A percentile compares a stretch with the other conserved stretches of the same genome.
Evolutionary conservation across 208 protist genomes (phyloP).

Genomic region (Crithidia brevicula): DNA sequence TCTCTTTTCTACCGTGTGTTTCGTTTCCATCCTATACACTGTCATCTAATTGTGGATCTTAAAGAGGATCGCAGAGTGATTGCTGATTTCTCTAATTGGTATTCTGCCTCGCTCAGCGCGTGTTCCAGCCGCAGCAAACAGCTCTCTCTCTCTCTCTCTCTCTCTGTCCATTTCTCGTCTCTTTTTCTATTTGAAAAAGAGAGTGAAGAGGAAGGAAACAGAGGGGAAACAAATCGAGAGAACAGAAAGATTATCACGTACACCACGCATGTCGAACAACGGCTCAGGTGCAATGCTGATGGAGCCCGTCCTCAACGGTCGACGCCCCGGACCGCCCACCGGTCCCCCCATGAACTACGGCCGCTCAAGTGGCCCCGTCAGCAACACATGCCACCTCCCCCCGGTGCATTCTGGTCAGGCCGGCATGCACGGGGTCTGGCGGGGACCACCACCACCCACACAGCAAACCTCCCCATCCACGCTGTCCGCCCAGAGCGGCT

Average conservation of each 20-base stretch:
- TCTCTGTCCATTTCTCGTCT: background rate
- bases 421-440: conserved; percentile 4
- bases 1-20: background rate
- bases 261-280: conserved; percentile 17
- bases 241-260: too few relatives aligned
- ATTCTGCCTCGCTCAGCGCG: too few relatives aligned
- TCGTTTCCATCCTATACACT: background rate
- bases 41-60: background rate
- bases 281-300: conserved; percentile 8
- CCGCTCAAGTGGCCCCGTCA: background rate
- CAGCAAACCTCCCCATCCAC: background rate
- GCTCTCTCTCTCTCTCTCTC: background rate
- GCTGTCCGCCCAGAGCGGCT: background rate
- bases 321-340: background rate
- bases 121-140: too few relatives aligned
- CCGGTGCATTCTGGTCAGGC: background rate
- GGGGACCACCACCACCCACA: background rate
- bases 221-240: too few relatives aligned
- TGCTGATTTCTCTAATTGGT: too few relatives aligned
- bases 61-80: background rate
- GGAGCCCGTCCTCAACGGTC: background rate
- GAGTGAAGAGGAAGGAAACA: too few relatives aligned
- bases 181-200: background rate
- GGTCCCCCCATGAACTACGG: background rate
- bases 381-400: background rate